Evolutionary conservation across 2,329 filamentous ascomycete genomes (phyloP).

Genomic region (Periconia digitata): DNA sequence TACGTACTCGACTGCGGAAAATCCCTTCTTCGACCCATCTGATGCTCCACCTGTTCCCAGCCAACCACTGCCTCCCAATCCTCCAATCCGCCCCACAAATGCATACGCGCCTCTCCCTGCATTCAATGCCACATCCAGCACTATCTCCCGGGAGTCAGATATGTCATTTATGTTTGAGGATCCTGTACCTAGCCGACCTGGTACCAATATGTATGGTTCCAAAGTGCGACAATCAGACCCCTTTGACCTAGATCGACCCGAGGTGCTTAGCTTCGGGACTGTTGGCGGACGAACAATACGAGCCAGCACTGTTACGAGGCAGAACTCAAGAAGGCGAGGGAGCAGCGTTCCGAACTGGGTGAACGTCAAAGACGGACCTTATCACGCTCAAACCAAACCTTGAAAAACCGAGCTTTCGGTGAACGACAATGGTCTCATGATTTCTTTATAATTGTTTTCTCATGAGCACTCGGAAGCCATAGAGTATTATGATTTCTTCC

Average conservation of each 20-base stretch:
- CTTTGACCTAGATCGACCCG: constrained; percentile 44
- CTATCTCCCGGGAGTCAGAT: constrained; percentile 27
- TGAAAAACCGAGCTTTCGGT: too few relatives aligned
- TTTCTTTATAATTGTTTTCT: background rate
- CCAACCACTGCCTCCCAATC: constrained; percentile 25
- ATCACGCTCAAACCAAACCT: constrained; percentile 19
- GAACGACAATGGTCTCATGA: constrained; percentile 16
- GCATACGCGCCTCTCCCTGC: constrained; percentile 19
- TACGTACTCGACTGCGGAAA: constrained; percentile 22
- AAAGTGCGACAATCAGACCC: constrained; percentile 43
- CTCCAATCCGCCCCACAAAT: constrained; percentile 23
- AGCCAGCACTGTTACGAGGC: constrained; percentile 28
- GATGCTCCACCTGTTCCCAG: constrained; percentile 24
- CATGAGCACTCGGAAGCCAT: background rate
- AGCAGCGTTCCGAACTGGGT: constrained; percentile 37
- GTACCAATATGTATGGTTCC: constrained; percentile 27
- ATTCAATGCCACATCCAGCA: constrained; percentile 26
- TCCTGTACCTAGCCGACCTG: constrained; percentile 37
- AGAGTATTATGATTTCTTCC: constrained; percentile 8
- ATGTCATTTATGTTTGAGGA: constrained; percentile 33
- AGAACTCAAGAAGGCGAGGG: constrained; percentile 28
- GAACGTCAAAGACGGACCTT: constrained; percentile 18
- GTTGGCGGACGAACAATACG: constrained; percentile 29
- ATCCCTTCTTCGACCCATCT: constrained; percentile 32
- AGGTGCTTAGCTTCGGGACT: constrained; percentile 39